Conservation (phyloP, 768 basidiomycete species). For the Pleurotus sapidus region DNA sequence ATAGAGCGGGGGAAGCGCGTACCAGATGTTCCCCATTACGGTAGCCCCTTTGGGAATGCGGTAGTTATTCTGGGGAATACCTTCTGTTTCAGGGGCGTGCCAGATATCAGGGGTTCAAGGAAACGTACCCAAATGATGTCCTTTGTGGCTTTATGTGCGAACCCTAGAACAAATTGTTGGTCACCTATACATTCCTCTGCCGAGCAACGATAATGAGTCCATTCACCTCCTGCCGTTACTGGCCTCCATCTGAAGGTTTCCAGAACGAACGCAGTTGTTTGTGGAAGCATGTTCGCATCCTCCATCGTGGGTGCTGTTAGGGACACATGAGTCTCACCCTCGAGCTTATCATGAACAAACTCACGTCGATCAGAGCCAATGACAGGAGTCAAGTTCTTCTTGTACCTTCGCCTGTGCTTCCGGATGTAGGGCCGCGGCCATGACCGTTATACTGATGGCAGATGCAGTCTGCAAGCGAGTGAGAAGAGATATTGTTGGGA, state of each 20-base stretch:
- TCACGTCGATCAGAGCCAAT: conserved; percentile 43
- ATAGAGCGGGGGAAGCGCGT: conserved; percentile 1
- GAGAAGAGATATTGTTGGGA: not conserved
- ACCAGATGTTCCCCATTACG: conserved; percentile 63
- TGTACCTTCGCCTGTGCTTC: conserved; percentile 49
- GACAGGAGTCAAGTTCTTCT: conserved; percentile 50
- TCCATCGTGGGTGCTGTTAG: conserved; percentile 33
- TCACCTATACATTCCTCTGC: not conserved
- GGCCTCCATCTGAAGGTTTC: conserved; percentile 53
- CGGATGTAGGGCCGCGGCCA: conserved; percentile 57
- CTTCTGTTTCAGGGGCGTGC: too few relatives aligned
- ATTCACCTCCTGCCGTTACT: conserved; percentile 42
- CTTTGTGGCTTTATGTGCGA: conserved; percentile 61
- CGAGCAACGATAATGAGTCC: not conserved
- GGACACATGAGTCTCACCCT: too few relatives aligned
- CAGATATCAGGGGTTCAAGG: too few relatives aligned
- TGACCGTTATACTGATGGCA: conserved; percentile 51
- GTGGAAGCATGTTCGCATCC: conserved; percentile 39
- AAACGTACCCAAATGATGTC: conserved; percentile 60
- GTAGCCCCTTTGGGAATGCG: conserved; percentile 55
- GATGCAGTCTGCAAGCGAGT: conserved; percentile 39
- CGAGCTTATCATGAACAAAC: conserved; percentile 3
- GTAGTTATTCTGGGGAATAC: conserved; percentile 34
- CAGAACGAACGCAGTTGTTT: conserved; percentile 46
- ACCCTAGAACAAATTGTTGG: conserved; percentile 28